Evolutionary conservation across 2,329 filamentous ascomycete genomes (phyloP).

Genomic region (Trichoderma koningiopsis): DNA sequence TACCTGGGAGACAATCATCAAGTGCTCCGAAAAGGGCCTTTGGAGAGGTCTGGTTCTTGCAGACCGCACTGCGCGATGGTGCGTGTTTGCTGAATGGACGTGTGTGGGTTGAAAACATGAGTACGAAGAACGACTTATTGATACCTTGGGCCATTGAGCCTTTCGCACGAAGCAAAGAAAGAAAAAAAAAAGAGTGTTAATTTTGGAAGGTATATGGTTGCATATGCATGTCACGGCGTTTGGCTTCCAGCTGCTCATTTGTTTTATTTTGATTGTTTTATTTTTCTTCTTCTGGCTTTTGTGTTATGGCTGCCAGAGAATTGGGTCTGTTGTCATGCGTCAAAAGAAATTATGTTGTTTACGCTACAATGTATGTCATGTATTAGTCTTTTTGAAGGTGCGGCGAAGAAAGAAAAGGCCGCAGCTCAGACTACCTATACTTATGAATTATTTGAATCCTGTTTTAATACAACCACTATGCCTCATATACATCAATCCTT

Average conservation of each 20-base stretch:
- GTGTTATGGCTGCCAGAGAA: constrained; percentile 18
- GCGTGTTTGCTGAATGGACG: constrained; percentile 88
- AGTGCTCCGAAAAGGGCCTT: constrained; percentile 78
- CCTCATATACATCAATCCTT: no score
- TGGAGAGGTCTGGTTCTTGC: constrained; percentile 83
- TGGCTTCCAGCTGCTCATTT: constrained; percentile 12
- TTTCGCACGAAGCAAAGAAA: background rate
- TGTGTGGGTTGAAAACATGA: constrained; percentile 47
- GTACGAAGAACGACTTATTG: background rate
- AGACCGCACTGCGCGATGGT: constrained; percentile 83
- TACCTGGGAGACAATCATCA: constrained; percentile 88
- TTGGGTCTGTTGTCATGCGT: constrained; percentile 16
- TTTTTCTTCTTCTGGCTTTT: constrained; percentile 5
- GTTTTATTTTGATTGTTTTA: background rate
- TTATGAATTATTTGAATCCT: background rate
- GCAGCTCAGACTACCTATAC: constrained; percentile 1
- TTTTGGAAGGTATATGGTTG: constrained; percentile 24
- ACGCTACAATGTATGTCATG: constrained; percentile 24
- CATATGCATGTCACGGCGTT: constrained; percentile 28
- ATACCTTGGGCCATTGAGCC: constrained; percentile 8
- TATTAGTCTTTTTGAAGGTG: background rate
- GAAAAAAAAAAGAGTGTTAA: constrained; percentile 12
- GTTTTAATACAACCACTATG: background rate
- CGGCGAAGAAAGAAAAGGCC: background rate
- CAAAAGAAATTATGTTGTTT: constrained; percentile 17